These are phyloP conservation scores for Tuber borchii DNA, from an alignment of 495 filamentous ascomycete genomes.

Conservation along the genomic window DNA sequence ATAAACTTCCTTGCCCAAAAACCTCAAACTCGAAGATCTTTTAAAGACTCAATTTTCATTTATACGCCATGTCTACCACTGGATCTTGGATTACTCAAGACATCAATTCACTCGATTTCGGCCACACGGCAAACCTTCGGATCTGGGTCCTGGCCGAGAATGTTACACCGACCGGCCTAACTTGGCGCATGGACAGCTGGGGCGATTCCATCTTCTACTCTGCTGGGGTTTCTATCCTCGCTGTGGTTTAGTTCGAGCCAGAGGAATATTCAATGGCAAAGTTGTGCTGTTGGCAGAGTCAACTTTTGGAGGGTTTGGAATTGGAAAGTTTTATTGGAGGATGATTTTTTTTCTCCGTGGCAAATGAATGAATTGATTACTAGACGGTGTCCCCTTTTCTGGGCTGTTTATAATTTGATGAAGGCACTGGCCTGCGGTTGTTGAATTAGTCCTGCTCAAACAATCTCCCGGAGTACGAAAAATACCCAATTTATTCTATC, in stretches of 20 bases:
- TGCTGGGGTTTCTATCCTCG: slow-evolving; percentile 9
- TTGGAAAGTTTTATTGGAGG: not conserved
- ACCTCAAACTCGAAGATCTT: no score
- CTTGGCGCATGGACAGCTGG: slow-evolving; percentile 11
- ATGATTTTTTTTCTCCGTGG: not conserved
- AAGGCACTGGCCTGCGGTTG: no score
- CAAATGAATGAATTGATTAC: not conserved
- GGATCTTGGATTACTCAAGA: not conserved
- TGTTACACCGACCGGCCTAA: slow-evolving; percentile 5
- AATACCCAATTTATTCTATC: no score
- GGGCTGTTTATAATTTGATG: no score
- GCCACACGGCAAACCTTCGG: not conserved
- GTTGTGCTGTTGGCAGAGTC: not conserved
- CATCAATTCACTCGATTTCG: slow-evolving; percentile 9
- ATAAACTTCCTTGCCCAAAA: no score
- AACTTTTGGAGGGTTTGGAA: not conserved
- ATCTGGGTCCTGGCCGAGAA: not conserved
- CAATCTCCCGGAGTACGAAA: no score
- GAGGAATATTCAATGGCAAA: not conserved
- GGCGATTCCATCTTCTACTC: not conserved
- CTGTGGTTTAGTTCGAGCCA: slow-evolving; percentile 1
- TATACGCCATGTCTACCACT: not conserved
- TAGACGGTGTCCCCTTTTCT: not conserved
- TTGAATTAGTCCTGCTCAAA: no score
- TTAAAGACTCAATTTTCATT: no score